These are phyloP conservation scores for Radiomyces spectabilis DNA, from an alignment of 192 early-diverging fungal genomes.

Conservation along the genomic window DNA sequence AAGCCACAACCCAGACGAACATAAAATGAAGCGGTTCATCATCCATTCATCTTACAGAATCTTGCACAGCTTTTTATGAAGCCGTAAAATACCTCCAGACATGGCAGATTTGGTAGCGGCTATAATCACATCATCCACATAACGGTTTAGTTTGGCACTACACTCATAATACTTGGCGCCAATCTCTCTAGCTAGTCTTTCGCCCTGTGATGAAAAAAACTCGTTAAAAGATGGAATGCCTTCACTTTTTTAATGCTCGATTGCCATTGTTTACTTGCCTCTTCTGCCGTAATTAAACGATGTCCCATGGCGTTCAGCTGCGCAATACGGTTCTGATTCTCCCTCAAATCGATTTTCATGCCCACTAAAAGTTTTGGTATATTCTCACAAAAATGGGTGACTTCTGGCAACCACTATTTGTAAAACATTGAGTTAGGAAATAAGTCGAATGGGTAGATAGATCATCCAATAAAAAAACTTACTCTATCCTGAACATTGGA, in stretches of 20 bases:
- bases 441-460: background rate
- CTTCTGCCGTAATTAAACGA: constrained; percentile 27
- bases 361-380: constrained; percentile 45
- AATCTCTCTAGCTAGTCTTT: constrained; percentile 32
- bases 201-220: constrained; percentile 23
- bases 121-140: constrained; percentile 38
- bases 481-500: constrained; percentile 74
- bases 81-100: constrained; percentile 29
- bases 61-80: constrained; percentile 34
- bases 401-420: constrained; percentile 39
- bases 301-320: constrained; percentile 23
- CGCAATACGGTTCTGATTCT: constrained; percentile 15
- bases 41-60: constrained; percentile 19
- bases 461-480: background rate
- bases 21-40: background rate
- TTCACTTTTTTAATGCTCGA: background rate
- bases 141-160: constrained; percentile 36
- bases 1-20: background rate
- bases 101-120: constrained; percentile 35
- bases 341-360: constrained; percentile 39
- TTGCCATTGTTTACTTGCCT: constrained; percentile 3
- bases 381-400: constrained; percentile 34
- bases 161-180: constrained; percentile 44
- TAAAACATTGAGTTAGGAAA: background rate
- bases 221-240: background rate